Base-by-base conservation (phyloP, 1,139 yeast genomes). In the Lodderomyces orthopsilosis region DNA sequence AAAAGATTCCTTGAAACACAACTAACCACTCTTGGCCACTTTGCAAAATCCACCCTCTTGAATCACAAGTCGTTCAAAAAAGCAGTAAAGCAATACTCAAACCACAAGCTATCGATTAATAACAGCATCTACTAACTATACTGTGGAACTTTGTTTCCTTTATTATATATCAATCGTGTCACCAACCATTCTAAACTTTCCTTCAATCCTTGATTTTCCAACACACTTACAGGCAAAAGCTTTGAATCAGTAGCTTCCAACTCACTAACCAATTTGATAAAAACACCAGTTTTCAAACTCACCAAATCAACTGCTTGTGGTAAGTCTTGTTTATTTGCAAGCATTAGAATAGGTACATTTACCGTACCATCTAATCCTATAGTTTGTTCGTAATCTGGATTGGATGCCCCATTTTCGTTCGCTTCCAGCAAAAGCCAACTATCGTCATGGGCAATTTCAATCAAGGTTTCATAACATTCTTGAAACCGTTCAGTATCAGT, bases 321-420 rank as follows among this genome's bases (percentile, higher is more conserved):
- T 45, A 86, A 70, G 63, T 93, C 98, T 67, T 90, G 97, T 62
- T 93, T 93, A 63, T 93, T 93, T 8, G 97, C 98, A 59, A 93
- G 72, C 96, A 93, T 90, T 43, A 93, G 69, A 7, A 93, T 81
- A 0, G 98, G 98, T 12, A 90, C 85, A 37, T 93, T 71, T 41
- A 70, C 91, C 48, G 56, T 52, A 7, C 53, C 58, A 41, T 51
- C 54, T 10, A 28, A 12, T 4, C 36, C 35, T 19, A 18, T 81
- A 37, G 14, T 43, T 28, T 14, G 15, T 18, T 37, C 40, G 2
- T 23, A 8, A 37, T 37, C 40, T 7, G 6, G 13, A 19, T 24
- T 17, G 23, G 8, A 7, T 13, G 30, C 34, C 9, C 27, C 30
- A 32, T 40, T 86, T 22, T 76, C 59, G 35, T 59, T 61, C 28